Evolutionary conservation across 2,329 filamentous ascomycete species (phyloP).

Genomic region (Ceratocystis harringtonii): DNA sequence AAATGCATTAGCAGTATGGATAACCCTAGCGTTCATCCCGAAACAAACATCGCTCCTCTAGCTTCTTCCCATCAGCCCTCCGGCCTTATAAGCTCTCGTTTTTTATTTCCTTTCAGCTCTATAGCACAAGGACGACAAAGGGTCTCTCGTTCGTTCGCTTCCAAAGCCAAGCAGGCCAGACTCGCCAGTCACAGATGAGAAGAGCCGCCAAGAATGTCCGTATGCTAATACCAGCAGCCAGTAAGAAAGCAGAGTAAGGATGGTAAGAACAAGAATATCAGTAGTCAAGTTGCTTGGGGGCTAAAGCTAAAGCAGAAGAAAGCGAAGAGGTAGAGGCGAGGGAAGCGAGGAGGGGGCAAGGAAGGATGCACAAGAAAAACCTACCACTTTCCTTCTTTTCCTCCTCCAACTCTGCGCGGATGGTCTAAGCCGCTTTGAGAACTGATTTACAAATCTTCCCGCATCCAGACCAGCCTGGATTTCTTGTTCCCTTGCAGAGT

Average conservation of each 20-base stretch:
- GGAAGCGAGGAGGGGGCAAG: background rate
- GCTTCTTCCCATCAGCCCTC: background rate
- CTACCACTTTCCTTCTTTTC: background rate
- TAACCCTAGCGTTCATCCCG: background rate
- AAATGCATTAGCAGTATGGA: background rate
- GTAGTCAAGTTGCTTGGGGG: background rate
- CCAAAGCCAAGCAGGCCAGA: background rate
- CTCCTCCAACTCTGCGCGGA: background rate
- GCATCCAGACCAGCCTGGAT: slow-evolving; percentile 3
- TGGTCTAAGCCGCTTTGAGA: background rate
- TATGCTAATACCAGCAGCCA: background rate
- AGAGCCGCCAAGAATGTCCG: background rate
- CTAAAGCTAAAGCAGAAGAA: background rate
- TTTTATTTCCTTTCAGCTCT: background rate
- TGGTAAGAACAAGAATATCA: background rate
- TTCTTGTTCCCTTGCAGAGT: background rate
- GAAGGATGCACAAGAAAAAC: too few relatives aligned
- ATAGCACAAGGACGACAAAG: background rate
- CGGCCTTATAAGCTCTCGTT: background rate
- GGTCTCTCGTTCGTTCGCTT: background rate
- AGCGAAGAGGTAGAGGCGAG: background rate
- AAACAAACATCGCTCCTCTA: background rate
- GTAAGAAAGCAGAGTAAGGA: background rate
- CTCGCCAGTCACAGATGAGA: background rate
- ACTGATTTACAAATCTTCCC: background rate